Evolutionary conservation across 768 basidiomycete genomes (phyloP).

Genomic region (Galerina marginata): DNA sequence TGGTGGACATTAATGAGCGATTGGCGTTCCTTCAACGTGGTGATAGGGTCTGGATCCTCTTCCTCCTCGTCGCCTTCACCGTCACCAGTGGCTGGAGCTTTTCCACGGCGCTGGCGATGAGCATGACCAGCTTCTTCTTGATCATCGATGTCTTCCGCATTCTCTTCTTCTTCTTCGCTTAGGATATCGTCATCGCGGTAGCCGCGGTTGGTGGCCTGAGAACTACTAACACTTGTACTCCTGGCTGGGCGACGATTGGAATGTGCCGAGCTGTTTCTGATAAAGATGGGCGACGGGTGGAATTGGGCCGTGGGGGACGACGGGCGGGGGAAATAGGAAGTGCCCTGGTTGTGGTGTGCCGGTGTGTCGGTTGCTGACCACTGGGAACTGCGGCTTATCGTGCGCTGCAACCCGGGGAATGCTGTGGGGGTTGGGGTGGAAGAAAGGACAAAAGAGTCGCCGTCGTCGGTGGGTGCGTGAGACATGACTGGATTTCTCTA

Average conservation of each 20-base stretch:
- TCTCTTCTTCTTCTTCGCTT: constrained; percentile 56
- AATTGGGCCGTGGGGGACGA: constrained; percentile 55
- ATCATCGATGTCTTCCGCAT: constrained; percentile 41
- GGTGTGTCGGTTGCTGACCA: constrained; percentile 65
- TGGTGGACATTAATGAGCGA: constrained; percentile 99
- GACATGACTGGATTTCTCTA: constrained; percentile 29
- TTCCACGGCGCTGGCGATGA: constrained; percentile 43
- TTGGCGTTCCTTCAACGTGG: constrained; percentile 87
- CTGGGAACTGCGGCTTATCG: constrained; percentile 58
- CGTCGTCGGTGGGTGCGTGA: constrained; percentile 38
- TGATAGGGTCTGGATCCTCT: constrained; percentile 76
- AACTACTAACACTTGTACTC: constrained; percentile 69
- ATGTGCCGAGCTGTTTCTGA: constrained; percentile 57
- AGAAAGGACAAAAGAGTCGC: constrained; percentile 35
- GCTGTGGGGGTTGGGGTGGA: constrained; percentile 51
- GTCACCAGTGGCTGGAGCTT: constrained; percentile 41
- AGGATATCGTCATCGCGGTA: constrained; percentile 53
- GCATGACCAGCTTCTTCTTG: constrained; percentile 32
- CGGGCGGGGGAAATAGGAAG: constrained; percentile 62
- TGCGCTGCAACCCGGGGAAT: constrained; percentile 43
- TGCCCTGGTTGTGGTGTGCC: constrained; percentile 69
- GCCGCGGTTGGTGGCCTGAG: constrained; percentile 50
- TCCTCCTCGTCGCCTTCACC: constrained; percentile 36
- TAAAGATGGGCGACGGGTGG: constrained; percentile 44
- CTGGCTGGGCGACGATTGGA: constrained; percentile 54